Base-by-base conservation (phyloP, 805 yeast genomes). In the Nematodospora valgi region DNA sequence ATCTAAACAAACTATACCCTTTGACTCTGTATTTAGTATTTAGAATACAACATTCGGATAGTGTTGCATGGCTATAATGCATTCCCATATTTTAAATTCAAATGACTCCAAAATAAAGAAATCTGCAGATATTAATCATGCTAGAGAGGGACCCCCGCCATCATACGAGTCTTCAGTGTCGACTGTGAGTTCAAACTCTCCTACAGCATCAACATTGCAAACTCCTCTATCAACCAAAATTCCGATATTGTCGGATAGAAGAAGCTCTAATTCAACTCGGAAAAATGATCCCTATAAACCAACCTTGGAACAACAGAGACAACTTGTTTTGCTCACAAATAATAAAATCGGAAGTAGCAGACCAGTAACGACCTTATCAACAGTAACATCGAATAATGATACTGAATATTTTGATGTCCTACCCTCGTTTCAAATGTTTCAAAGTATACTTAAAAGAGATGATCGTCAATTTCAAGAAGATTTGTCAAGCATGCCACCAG, bases 361-460 rank as follows among this genome's bases (percentile, higher is more conserved):
- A 8, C 27, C 43, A 20, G 41, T 46, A 3, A 35, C 50, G 4
- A 41, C 57, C 6, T 32, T 56, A 5, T 47, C 56, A 2, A 47
- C 58, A 5, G 39, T 49, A 2, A 43, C 56, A 6, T 51, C 64
- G 4, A 46, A 51, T 21, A 47, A 64, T 2, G 62, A 58, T 30
- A 60, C 68, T 2, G 62, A 62, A 32, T 60, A 62, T 38, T 68
- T 76, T 33, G 86, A 80, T 45, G 72, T 80, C 2, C 52, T 81
- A 23, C 88, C 86, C 0, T 78, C 86, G 0, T 81, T 80, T 48
- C 83, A 80, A 42, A 76, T 81, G 80, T 79, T 77, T 47, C 78
- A 76, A 45, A 70, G 72, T 46, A 56, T 70, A 48, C 44, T 71
- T 58, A 42, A 66, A 49, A 35, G 77, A 52, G 49, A 70, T 50